Evolutionary conservation across 768 basidiomycete species (phyloP), one percentile per base, ranked within the genome.

Genomic region (Phlebiopsis flavidoalba): DNA sequence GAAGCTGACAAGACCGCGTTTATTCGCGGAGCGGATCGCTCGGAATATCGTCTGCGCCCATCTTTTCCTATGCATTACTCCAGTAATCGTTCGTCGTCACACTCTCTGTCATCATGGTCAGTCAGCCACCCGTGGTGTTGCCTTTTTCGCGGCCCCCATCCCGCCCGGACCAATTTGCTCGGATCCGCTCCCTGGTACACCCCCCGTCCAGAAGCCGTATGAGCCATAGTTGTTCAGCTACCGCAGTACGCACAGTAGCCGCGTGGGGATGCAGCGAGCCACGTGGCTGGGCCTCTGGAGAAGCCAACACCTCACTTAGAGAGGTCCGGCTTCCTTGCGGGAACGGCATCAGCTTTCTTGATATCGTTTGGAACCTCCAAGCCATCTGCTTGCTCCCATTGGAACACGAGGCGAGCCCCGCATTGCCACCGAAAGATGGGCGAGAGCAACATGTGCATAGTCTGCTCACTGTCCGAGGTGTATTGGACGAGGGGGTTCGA

Each of bases 361-460:
- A 80, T 72, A 70, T 90, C 86, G 72, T n/a, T n/a, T 89, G 87
- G 67, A 88, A 92, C 67, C 77, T 83, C 90, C 90, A 92, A n/a
- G 22, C 71, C 72, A 10, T 75, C 73, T 6, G 50, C 47, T 19
- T 72, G 73, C 55, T 89, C 82, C 86, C 86, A 89, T 37, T 81
- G 83, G 70, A 92, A 89, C 64, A 90, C 74, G 52, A 91, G 76
- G 63, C 88, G 80, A 63, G 88, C 73, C n/a, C n/a, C 1, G 72
- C 77, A 45, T 72, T 64, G 26, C 61, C 58, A 19, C 60, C 57
- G 73, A 69, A 75, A 15, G 57, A n/a, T n/a, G 58, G 12, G 64
- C 62, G 59, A 72, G 62, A 26, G 63, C 59, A 52, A 75, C 83
- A 71, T 89, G 85, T 17, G 88, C 86, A 67, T 77, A 79, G 80